These are phyloP conservation scores for Jimgerdemannia lactiflua DNA, from an alignment of 192 early-diverging fungal genomes.

Conservation along the genomic window DNA sequence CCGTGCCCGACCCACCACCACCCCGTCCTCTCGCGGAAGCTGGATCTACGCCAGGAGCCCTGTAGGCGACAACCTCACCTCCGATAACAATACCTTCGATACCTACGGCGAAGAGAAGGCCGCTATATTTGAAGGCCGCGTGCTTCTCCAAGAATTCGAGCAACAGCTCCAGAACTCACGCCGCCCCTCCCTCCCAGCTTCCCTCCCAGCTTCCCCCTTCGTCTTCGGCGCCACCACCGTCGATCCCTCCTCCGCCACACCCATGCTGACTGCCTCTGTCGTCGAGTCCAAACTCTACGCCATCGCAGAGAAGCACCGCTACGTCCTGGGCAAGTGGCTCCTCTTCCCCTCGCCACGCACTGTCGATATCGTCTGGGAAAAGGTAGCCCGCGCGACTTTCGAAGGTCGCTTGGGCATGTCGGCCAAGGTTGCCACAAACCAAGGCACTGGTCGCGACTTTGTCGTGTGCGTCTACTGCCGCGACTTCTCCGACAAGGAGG, in stretches of 20 bases:
- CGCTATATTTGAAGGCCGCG: neutral
- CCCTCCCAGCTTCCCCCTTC: no score
- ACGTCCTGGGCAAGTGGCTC: neutral
- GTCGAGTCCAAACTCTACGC: neutral
- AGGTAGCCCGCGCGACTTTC: neutral
- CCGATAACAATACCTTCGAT: no score
- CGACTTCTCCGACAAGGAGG: neutral
- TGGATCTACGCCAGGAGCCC: neutral
- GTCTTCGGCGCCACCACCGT: neutral
- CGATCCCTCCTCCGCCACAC: neutral
- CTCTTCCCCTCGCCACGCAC: neutral
- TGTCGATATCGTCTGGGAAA: neutral
- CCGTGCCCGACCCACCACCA: neutral
- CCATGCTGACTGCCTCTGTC: neutral
- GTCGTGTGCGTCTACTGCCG: neutral
- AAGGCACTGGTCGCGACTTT: neutral
- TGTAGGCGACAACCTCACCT: no score
- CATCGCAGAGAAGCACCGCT: constrained; percentile 1
- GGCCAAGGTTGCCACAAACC: neutral
- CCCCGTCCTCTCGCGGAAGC: neutral
- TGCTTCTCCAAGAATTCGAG: neutral
- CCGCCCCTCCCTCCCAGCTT: no score
- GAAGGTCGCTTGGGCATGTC: neutral
- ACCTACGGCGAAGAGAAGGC: neutral
- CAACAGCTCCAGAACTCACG: neutral